Evolutionary conservation across 306 rosid species (phyloP), one percentile per base, ranked within the genome.

Genomic region (Rubus idaeus): DNA sequence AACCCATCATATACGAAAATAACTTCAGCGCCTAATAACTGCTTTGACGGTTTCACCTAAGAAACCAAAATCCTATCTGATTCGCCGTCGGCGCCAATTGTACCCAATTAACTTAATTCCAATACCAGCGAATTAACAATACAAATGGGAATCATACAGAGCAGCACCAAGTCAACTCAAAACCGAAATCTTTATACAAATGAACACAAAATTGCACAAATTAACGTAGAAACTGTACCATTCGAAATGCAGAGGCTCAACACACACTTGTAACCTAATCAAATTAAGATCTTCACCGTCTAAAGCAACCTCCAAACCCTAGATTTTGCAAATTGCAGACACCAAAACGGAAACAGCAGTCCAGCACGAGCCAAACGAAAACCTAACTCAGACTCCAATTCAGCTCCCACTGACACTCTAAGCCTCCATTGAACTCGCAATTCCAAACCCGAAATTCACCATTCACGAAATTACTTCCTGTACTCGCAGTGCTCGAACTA

Each of bases 241-340:
- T 61, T 80, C 51, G 75, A 82, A 82, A 78, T 63, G 84, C 69
- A 70, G 81, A 77, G 73, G 58, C 76, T 67, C 30, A 68, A 69
- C 73, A 68, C 55, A 69, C 70, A 75, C 77, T 57, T 45, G 50
- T 46, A 78, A 74, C 77, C 46, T 30, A 75, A 83, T 41, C 44
- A 82, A 85, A 53, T 80, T 77, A 57, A 44, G 81, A 78, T 64
- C 75, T 35, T 62, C 69, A 40, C 63, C 44, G 67, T 44, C 70
- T 30, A 73, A 50, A 53, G 8, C 69, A 67, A 42, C 53, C 74
- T 62, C 64, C 65, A 37, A 89, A 90, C 91, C 90, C 94, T 90
- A 90, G 86, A 80, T 80, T 56, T 56, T n/a, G 12, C 55, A 71
- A 50, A 39, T 55, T 30, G 44, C 61, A 83, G 65, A 77, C 80